Conservation (phyloP, 78 protist genomes). For the Monosiga brevicollis region DNA sequence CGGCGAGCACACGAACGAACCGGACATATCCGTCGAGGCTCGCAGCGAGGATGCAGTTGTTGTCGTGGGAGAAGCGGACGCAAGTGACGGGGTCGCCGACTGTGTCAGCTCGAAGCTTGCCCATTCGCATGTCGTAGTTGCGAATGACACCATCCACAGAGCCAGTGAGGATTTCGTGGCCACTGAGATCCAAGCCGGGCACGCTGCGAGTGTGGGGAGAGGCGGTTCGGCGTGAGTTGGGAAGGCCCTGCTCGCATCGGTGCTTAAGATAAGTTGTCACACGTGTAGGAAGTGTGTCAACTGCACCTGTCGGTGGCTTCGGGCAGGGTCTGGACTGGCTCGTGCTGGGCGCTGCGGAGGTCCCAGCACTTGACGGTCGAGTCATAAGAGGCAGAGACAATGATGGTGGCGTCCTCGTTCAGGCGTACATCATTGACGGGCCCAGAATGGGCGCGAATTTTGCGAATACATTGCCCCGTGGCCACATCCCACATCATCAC, state of each 20-base stretch:
- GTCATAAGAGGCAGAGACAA: slow-evolving; percentile 12
- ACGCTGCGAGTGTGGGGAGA: background rate
- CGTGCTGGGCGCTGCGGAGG: background rate
- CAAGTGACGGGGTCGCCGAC: background rate
- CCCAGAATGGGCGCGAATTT: background rate
- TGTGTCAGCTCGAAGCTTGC: background rate
- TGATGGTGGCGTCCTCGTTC: background rate
- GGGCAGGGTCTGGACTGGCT: background rate
- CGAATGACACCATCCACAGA: slow-evolving; percentile 12
- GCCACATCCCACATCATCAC: slow-evolving; percentile 19
- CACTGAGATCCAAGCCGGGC: background rate
- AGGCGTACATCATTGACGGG: slow-evolving; percentile 6
- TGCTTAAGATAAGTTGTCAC: background rate
- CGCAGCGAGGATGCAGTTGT: slow-evolving; percentile 11
- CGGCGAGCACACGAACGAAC: background rate
- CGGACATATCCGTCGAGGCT: background rate
- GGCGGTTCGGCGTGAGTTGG: background rate
- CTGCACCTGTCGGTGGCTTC: background rate
- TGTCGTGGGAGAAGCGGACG: slow-evolving; percentile 6
- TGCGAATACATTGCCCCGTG: background rate
- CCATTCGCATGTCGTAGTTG: background rate
- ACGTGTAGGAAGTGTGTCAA: background rate
- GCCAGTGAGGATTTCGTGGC: background rate
- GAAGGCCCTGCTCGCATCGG: background rate
- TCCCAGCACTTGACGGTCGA: slow-evolving; percentile 16